Percentiles rank a stretch among this genome's conserved stretches.
These are phyloP conservation scores for Macrophomina tecta DNA, from an alignment of 2,329 filamentous ascomycete genomes.

Conservation along the genomic window DNA sequence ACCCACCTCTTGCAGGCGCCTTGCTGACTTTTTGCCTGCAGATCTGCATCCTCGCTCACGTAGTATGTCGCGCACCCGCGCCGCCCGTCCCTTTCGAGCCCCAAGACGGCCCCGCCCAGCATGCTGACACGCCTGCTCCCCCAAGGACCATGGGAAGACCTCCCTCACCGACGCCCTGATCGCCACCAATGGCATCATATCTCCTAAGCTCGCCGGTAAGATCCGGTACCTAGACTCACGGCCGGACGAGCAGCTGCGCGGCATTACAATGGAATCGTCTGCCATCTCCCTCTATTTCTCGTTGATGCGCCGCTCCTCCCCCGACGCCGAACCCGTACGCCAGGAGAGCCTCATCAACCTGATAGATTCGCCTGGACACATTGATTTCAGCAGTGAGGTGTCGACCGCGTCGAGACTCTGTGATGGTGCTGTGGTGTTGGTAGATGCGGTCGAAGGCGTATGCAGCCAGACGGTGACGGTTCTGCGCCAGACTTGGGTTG, in stretches of 20 bases:
- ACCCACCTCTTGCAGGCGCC: background rate
- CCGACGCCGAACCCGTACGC: constrained; percentile 71
- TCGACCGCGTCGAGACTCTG: constrained; percentile 94
- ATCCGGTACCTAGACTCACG: constrained; percentile 96
- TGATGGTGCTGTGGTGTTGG: constrained; percentile 90
- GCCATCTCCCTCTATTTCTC: constrained; percentile 97
- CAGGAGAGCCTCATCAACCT: constrained; percentile 96
- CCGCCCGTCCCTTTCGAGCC: constrained; percentile 2
- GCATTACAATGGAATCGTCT: constrained; percentile 99
- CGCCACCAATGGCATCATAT: constrained; percentile 99
- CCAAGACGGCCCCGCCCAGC: constrained; percentile 18
- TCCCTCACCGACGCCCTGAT: constrained; percentile 95
- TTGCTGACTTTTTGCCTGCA: constrained; percentile 44
- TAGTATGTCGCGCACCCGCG: constrained; percentile 57
- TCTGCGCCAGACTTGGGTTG: constrained; percentile 90
- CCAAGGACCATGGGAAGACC: constrained; percentile 92
- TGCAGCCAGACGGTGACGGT: constrained; percentile 99
- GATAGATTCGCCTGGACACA: constrained; percentile 97
- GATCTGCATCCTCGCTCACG: constrained; percentile 96
- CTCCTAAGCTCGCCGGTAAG: constrained; percentile 94
- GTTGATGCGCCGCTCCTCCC: constrained; percentile 75
- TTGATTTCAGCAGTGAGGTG: constrained; percentile 98
- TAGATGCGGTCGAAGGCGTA: constrained; percentile 96
- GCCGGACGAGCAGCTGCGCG: constrained; percentile 92
- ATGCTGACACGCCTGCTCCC: constrained; percentile 31